phyloP scores from a whole-genome alignment of 345 rosid genomes.

The Brassica incana region DNA sequence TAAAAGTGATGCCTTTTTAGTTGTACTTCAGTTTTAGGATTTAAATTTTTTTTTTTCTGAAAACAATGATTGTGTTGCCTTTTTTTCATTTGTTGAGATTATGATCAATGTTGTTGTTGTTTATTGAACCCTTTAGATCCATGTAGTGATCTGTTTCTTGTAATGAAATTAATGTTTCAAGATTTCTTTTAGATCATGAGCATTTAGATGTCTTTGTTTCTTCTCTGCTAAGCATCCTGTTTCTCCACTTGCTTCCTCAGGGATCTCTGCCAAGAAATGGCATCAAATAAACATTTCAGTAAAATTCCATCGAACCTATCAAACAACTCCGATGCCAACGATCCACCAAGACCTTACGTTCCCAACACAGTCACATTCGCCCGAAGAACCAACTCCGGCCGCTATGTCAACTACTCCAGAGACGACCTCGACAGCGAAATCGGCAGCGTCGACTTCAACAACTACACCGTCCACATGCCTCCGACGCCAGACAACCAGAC shows the following conservation, averaged over 20 bases:
- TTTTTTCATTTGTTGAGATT: not conserved
- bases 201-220: constrained; percentile 11
- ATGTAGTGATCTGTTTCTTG: too few relatives aligned
- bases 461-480: constrained; percentile 88
- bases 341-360: constrained; percentile 58
- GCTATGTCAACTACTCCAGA: constrained; percentile 84
- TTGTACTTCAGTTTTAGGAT: not conserved
- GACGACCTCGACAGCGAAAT: constrained; percentile 95
- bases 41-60: not conserved
- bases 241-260: constrained; percentile 38
- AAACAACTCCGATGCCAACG: constrained; percentile 57
- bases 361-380: constrained; percentile 71
- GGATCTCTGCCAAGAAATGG: constrained; percentile 51
- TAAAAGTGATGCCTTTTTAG: constrained; percentile 27
- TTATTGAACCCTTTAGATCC: constrained; percentile 18
- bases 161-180: not conserved
- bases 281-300: constrained; percentile 61
- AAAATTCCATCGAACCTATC: constrained; percentile 65
- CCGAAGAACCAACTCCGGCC: constrained; percentile 80
- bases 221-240: constrained; percentile 15
- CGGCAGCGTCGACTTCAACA: constrained; percentile 66
- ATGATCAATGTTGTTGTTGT: not conserved
- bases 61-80: not conserved
- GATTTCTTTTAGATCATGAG: constrained; percentile 5
- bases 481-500: constrained; percentile 98